Conservation (phyloP, 1,139 yeast genomes). For the Taiozyma sp. region DNA sequence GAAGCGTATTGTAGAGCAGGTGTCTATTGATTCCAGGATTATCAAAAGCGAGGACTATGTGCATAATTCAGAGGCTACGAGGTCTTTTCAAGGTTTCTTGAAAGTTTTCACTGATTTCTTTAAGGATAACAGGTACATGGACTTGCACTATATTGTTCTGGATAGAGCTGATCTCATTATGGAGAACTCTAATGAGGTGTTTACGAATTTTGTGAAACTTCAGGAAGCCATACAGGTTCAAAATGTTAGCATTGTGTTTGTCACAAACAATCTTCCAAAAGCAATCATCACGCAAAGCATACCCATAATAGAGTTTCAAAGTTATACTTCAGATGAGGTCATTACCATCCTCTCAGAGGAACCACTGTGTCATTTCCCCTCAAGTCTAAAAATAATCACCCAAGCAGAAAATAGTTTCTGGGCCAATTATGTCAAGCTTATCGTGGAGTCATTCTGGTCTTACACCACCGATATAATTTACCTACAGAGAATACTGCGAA, state of each 20-base stretch:
- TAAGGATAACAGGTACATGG: conserved; percentile 28
- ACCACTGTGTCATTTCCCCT: conserved; percentile 29
- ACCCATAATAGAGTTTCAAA: conserved; percentile 46
- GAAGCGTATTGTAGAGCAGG: conserved; percentile 13
- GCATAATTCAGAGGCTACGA: conserved; percentile 32
- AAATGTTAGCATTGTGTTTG: conserved; percentile 31
- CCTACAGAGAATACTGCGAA: conserved; percentile 37
- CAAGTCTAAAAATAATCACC: conserved; percentile 1
- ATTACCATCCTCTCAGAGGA: conserved; percentile 32
- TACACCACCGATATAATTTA: conserved; percentile 46
- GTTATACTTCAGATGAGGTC: conserved; percentile 41
- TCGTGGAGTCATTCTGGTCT: conserved; percentile 48
- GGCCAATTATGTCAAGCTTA: conserved; percentile 42
- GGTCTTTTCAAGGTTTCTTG: conserved; percentile 44
- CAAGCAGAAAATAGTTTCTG: conserved; percentile 33
- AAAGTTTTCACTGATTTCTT: conserved; percentile 38
- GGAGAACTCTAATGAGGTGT: conserved; percentile 42
- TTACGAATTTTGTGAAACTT: conserved; percentile 43
- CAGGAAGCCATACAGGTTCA: conserved; percentile 33
- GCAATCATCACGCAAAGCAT: conserved; percentile 39
- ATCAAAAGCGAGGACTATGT: conserved; percentile 2
- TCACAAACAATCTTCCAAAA: conserved; percentile 39
- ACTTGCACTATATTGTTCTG: conserved; percentile 51
- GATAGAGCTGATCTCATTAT: conserved; percentile 54
- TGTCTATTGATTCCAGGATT: conserved; percentile 13